phyloP scores from a whole-genome alignment of 768 basidiomycete genomes.

The Panaeolus cyanescens region DNA sequence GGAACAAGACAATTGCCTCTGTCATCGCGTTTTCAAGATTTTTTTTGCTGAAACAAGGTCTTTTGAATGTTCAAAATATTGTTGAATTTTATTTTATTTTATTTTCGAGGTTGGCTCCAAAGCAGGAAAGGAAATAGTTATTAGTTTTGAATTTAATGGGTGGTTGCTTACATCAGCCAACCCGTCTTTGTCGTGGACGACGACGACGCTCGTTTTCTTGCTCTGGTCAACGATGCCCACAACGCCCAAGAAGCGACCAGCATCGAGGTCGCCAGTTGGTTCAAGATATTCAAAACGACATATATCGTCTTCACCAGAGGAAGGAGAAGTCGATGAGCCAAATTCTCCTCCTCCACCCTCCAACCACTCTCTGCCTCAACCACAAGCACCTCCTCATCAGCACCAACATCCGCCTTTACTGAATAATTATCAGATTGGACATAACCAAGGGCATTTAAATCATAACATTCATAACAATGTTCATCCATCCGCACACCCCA shows the following conservation, averaged over 20 bases:
- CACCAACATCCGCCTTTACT: not conserved
- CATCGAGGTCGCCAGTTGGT: constrained; percentile 52
- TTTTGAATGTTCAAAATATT: no score
- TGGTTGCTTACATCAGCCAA: constrained; percentile 10
- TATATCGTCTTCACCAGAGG: constrained; percentile 72
- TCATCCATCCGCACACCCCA: no score
- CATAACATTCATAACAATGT: constrained; percentile 1
- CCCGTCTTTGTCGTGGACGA: constrained; percentile 13
- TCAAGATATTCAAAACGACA: constrained; percentile 56
- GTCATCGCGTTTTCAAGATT: no score
- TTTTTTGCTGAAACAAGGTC: no score
- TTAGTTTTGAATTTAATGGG: constrained; percentile 3
- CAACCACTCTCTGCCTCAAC: constrained; percentile 10
- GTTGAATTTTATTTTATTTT: no score
- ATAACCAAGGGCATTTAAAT: not conserved
- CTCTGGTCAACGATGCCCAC: constrained; percentile 22
- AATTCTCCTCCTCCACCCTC: constrained; percentile 15
- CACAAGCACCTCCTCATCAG: not conserved
- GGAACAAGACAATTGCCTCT: no score
- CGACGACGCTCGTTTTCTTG: constrained; percentile 2
- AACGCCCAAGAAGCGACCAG: constrained; percentile 53
- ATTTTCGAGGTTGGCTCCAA: no score
- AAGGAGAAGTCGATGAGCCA: constrained; percentile 76
- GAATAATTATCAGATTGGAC: not conserved
- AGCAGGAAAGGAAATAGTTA: not conserved